phyloP scores from a whole-genome alignment of 140 eudicot genomes.

The Cichorium intybus region DNA sequence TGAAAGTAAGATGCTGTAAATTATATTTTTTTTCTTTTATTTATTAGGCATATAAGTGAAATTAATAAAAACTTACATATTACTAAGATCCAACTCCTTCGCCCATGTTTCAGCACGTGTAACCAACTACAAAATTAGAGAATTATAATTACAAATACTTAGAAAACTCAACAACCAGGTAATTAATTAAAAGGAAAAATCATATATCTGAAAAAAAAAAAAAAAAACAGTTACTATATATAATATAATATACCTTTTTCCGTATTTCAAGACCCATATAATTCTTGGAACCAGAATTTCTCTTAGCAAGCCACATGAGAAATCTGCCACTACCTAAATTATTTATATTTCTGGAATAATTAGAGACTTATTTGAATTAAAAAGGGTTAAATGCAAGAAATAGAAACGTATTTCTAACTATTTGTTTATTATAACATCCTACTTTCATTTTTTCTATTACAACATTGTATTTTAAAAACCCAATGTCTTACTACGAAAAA shows the following conservation, averaged over 20 bases:
- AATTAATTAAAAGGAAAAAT: background rate
- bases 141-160: background rate
- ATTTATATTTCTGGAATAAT: background rate
- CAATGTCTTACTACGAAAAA: too few species aligned
- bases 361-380: background rate
- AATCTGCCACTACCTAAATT: constrained; percentile 95
- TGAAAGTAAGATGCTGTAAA: background rate
- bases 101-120: constrained; percentile 86
- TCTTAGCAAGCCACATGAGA: constrained; percentile 94
- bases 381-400: too few species aligned
- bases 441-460: background rate
- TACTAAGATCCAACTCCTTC: constrained; percentile 58
- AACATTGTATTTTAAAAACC: background rate
- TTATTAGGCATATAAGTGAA: background rate
- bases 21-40: background rate
- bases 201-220: background rate
- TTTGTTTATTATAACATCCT: too few species aligned
- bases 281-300: constrained; percentile 58
- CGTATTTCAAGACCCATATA: constrained; percentile 93
- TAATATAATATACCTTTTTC: constrained; percentile 60
- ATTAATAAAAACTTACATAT: constrained; percentile 57
- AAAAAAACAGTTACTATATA: background rate
- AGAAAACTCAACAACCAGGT: background rate
- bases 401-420: too few species aligned
- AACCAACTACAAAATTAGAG: constrained; percentile 61